phyloP scores from a whole-genome alignment of 768 basidiomycete genomes.

The Boletus vermiculosoides region DNA sequence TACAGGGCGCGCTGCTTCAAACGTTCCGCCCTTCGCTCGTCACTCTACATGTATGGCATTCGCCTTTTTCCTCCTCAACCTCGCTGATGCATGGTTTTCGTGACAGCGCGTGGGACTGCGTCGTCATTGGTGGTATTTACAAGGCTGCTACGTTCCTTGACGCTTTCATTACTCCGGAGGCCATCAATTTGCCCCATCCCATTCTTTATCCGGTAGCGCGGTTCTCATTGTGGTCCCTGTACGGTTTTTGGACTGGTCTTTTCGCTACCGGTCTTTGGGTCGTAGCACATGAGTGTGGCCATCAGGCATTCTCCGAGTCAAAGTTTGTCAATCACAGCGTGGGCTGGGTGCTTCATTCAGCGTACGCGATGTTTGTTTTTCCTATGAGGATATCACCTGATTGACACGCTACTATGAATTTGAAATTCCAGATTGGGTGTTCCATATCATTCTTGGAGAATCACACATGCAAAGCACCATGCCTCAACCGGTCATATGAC shows the following conservation, averaged over 20 bases:
- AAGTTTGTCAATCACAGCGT: slow-evolving; percentile 90
- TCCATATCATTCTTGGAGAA: slow-evolving; percentile 96
- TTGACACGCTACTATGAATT: slow-evolving; percentile 6
- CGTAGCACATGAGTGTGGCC: slow-evolving; percentile 92
- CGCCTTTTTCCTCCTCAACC: not conserved
- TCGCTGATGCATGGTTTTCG: slow-evolving; percentile 12
- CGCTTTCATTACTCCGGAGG: slow-evolving; percentile 54
- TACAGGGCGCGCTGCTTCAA: slow-evolving; percentile 81
- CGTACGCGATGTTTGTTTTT: slow-evolving; percentile 44
- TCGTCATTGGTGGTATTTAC: slow-evolving; percentile 67
- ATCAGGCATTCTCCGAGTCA: slow-evolving; percentile 93
- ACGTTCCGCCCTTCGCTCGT: slow-evolving; percentile 81
- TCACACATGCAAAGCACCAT: slow-evolving; percentile 93
- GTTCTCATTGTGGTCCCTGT: slow-evolving; percentile 73
- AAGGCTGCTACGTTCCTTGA: slow-evolving; percentile 67
- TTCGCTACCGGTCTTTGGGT: slow-evolving; percentile 94
- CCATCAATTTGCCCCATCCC: slow-evolving; percentile 57
- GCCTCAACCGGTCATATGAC: slow-evolving; percentile 92
- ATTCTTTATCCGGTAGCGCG: slow-evolving; percentile 59
- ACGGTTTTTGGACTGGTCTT: slow-evolving; percentile 79
- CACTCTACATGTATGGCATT: slow-evolving; percentile 65
- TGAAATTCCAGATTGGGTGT: slow-evolving; percentile 70
- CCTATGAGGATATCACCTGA: slow-evolving; percentile 21
- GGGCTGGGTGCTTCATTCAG: slow-evolving; percentile 90
- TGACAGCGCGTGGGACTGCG: slow-evolving; percentile 68